phyloP scores from a whole-genome alignment of 2,329 filamentous ascomycete genomes.

The Nemania abortiva region DNA sequence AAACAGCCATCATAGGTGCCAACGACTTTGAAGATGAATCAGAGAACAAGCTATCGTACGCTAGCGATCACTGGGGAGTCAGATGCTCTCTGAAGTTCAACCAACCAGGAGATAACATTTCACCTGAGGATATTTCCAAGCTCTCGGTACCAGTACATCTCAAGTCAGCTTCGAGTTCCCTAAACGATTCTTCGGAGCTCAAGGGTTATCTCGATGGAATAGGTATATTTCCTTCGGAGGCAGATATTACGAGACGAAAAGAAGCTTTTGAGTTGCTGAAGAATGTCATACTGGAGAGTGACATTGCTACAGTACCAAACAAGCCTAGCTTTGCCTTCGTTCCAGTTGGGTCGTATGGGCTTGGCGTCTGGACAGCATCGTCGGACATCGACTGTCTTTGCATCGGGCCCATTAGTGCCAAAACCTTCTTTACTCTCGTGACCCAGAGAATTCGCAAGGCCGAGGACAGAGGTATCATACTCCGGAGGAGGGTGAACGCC shows the following conservation, averaged over 20 bases:
- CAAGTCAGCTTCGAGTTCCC: constrained; percentile 46
- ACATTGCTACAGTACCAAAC: constrained; percentile 40
- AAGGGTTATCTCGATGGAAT: constrained; percentile 54
- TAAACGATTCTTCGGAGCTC: constrained; percentile 54
- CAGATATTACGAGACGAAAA: constrained; percentile 58
- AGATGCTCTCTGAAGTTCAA: constrained; percentile 56
- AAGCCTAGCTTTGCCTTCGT: constrained; percentile 63
- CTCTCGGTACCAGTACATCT: constrained; percentile 53
- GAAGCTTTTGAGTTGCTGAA: constrained; percentile 61
- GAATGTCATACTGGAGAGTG: constrained; percentile 55
- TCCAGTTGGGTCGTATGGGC: constrained; percentile 74
- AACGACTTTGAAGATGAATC: constrained; percentile 21
- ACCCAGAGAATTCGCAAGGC: constrained; percentile 65
- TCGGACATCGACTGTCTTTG: constrained; percentile 76
- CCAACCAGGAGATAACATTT: constrained; percentile 20
- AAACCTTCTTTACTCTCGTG: constrained; percentile 71
- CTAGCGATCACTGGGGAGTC: constrained; percentile 72
- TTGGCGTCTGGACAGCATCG: constrained; percentile 69
- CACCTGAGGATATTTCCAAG: constrained; percentile 41
- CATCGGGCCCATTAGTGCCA: constrained; percentile 71
- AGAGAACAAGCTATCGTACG: constrained; percentile 47
- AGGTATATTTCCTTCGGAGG: constrained; percentile 60
- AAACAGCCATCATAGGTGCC: constrained; percentile 9
- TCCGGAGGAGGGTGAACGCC: constrained; percentile 69
- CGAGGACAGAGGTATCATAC: constrained; percentile 56